Base-by-base conservation (phyloP, 2,329 filamentous ascomycete genomes). In the Cercospora sp. region DNA sequence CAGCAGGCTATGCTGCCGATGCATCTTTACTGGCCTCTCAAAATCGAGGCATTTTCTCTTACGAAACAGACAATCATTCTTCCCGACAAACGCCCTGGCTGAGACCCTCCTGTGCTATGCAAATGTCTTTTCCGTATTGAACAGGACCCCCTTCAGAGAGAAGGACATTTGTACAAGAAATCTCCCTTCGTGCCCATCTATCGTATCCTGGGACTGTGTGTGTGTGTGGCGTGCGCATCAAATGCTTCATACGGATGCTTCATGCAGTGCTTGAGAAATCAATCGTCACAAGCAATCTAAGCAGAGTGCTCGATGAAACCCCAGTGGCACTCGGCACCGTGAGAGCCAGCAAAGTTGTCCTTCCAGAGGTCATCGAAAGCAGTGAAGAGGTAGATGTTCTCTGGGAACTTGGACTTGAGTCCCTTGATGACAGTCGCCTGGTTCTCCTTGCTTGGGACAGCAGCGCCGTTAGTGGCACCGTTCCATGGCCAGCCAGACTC, bases 301-400 rank as follows among this genome's bases (percentile, higher is more conserved):
- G 39, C 36, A 18, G 63, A 65, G 23, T 65, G 63, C 57, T 65
- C 58, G 26, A 65, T 31, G 57, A 33, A 73, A 59, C 76, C 93
- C 91, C 92, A 95, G 80, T 84, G 93, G 77, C 89, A 86, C 81
- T 96, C 93, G 2, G 91, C 87, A 67, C 87, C 85, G 78, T 90
- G 91, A 1, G 90, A 90, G 23, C 79, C 83, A 2, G 82, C 77
- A 63, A 81, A 84, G 72, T 91, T 86, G 48, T 81, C 77, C 84
- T 96, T 96, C 92, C 93, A 96, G 61, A 84, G 75, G 69, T 93
- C 90, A 79, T 96, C 90, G 81, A 90, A 94, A 3, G 91, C 89
- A 30, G 90, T 91, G 80, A 95, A 94, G 23, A 96, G 81, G 71
- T 94, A 86, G 53, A 94, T 75, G 64, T 88, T 85, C 60, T 79